Percentiles rank a stretch among this genome's conserved stretches.
phyloP scores from a whole-genome alignment of 192 early-diverging fungal genomes.

The Coemansia sp. region DNA sequence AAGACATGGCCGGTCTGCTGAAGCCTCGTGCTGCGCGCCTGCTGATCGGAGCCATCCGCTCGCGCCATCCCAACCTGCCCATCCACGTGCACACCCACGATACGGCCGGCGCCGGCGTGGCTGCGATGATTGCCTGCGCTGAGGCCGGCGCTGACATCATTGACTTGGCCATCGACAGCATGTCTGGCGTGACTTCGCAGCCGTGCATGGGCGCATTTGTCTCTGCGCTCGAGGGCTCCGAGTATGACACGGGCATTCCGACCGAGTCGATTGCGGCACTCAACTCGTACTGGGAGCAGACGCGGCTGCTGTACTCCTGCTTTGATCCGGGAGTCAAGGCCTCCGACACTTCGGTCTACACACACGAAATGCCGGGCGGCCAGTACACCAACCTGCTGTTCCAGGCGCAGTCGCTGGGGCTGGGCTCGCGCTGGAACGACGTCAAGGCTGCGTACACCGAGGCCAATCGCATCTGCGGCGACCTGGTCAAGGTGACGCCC shows the following conservation, averaged over 20 bases:
- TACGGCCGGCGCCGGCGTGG: slow-evolving; percentile 95
- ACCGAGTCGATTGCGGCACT: slow-evolving; percentile 77
- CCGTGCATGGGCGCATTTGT: slow-evolving; percentile 96
- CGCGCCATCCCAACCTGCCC: slow-evolving; percentile 82
- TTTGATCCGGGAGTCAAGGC: slow-evolving; percentile 92
- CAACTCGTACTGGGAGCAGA: slow-evolving; percentile 97
- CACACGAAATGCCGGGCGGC: slow-evolving; percentile 96
- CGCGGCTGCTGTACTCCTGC: slow-evolving; percentile 91
- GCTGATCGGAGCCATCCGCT: slow-evolving; percentile 84
- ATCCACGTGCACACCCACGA: slow-evolving; percentile 98
- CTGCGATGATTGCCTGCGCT: slow-evolving; percentile 88
- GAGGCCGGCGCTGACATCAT: slow-evolving; percentile 93
- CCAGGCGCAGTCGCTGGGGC: slow-evolving; percentile 91
- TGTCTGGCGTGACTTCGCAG: slow-evolving; percentile 96
- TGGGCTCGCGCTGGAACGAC: slow-evolving; percentile 91
- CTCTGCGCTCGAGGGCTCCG: slow-evolving; percentile 75
- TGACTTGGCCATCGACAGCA: slow-evolving; percentile 88
- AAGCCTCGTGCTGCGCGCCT: slow-evolving; percentile 88
- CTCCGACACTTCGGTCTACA: slow-evolving; percentile 88
- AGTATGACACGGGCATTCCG: slow-evolving; percentile 82
- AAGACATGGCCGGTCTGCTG: slow-evolving; percentile 97
- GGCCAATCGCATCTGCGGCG: slow-evolving; percentile 90
- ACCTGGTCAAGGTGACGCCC: slow-evolving; percentile 97
- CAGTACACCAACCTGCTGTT: slow-evolving; percentile 99
- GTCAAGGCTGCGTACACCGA: slow-evolving; percentile 89